Conservation (phyloP, 2,329 filamentous ascomycete genomes). For the Venturiaceae sp. region DNA sequence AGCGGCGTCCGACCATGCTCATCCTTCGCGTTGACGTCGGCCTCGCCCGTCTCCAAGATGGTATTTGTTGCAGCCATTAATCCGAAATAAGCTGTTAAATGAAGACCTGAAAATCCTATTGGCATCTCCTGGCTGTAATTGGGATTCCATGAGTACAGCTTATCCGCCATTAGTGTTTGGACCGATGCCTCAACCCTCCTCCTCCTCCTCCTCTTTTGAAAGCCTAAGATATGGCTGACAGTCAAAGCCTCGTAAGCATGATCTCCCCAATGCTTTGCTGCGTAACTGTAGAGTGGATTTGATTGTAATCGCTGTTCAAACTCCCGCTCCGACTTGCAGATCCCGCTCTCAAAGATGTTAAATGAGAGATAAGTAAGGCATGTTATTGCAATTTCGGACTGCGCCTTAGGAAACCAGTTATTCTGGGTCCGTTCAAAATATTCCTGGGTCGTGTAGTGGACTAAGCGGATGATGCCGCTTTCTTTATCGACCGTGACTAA, state of each 20-base stretch:
- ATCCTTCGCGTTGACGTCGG: too few relatives aligned
- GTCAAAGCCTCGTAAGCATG: neutral
- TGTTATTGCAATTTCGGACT: neutral
- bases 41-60: neutral
- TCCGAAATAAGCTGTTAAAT: constrained; percentile 1
- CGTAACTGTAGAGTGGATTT: neutral
- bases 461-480: neutral
- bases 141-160: neutral
- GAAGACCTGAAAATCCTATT: neutral
- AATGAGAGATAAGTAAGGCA: neutral
- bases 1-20: too few relatives aligned
- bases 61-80: neutral
- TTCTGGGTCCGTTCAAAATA: neutral
- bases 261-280: neutral
- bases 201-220: neutral
- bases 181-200: neutral
- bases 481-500: neutral
- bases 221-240: neutral
- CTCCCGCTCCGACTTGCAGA: neutral
- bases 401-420: neutral
- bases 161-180: too few relatives aligned
- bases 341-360: neutral
- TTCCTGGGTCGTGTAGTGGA: constrained; percentile 2
- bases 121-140: neutral
- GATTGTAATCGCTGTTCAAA: neutral